phyloP scores from a whole-genome alignment of 805 yeast genomes.

The Lachancea quebecensis region DNA sequence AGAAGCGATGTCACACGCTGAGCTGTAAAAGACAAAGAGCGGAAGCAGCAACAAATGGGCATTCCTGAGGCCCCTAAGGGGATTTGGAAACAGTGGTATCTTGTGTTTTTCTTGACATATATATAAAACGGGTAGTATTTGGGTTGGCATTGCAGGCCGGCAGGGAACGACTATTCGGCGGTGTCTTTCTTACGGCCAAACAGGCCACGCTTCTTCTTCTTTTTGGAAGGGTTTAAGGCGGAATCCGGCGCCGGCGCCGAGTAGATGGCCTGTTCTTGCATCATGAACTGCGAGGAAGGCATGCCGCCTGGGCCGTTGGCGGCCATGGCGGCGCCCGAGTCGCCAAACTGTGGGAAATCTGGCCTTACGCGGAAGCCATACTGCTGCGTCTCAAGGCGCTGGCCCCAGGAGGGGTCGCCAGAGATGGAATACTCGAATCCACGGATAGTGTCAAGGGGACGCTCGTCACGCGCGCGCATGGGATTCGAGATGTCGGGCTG shows the following conservation, averaged over 20 bases:
- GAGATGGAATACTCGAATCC: conserved; percentile 91
- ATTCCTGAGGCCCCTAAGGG: neutral
- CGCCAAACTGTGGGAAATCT: conserved; percentile 43
- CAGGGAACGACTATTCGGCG: neutral
- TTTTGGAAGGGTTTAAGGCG: conserved; percentile 29
- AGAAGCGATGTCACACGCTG: neutral
- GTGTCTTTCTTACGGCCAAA: conserved; percentile 64
- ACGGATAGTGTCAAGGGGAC: conserved; percentile 94
- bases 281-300: conserved; percentile 31
- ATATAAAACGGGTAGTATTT: neutral
- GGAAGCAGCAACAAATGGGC: neutral
- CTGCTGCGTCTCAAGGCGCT: conserved; percentile 69
- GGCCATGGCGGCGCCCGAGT: conserved; percentile 23
- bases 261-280: conserved; percentile 50
- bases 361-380: conserved; percentile 85
- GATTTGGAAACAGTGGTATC: no score
- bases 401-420: conserved; percentile 63
- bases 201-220: conserved; percentile 73
- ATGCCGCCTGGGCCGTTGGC: conserved; percentile 21
- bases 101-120: neutral
- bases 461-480: conserved; percentile 84
- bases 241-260: conserved; percentile 42
- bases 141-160: neutral
- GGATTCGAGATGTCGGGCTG: conserved; percentile 90
- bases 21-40: neutral